A percentile compares a stretch with the other conserved stretches of the same genome.
Conservation (phyloP, 345 rosid genomes). For the Salix viminalis region DNA sequence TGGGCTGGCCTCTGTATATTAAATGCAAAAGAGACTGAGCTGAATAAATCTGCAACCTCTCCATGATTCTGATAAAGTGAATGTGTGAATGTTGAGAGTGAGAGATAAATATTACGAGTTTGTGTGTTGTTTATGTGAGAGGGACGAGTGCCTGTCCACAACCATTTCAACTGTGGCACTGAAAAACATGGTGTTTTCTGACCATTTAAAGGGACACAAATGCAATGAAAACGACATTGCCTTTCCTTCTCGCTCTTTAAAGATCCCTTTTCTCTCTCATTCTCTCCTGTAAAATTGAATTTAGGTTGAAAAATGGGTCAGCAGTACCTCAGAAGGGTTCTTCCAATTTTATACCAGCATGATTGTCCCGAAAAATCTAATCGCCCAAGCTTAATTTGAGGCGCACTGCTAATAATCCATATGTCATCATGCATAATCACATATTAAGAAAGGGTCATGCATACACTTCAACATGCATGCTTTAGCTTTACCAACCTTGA, state of each 20-base stretch:
- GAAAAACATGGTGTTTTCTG: conserved; percentile 59
- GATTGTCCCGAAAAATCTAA: conserved; percentile 27
- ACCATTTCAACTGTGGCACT: conserved; percentile 62
- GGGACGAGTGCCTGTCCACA: conserved; percentile 45
- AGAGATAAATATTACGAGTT: not conserved
- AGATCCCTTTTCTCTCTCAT: conserved; percentile 2
- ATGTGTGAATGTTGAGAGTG: not conserved
- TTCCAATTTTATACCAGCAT: conserved; percentile 24
- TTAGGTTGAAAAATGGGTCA: conserved; percentile 33
- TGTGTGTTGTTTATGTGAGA: conserved; percentile 43
- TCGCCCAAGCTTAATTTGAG: not conserved
- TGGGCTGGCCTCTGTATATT: conserved; percentile 11
- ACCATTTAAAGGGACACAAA: conserved; percentile 42
- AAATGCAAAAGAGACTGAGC: conserved; percentile 21
- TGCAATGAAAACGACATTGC: conserved; percentile 51
- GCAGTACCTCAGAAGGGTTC: conserved; percentile 22
- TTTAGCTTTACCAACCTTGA: not conserved
- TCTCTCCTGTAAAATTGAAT: conserved; percentile 19
- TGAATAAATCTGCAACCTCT: not conserved
- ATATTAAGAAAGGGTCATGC: conserved; percentile 10
- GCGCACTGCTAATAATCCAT: not conserved
- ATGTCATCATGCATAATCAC: conserved; percentile 11
- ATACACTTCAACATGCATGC: not conserved
- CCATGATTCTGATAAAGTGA: conserved; percentile 36
- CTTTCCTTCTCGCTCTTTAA: not conserved